These are phyloP conservation scores for Mycena sanguinolenta DNA, from an alignment of 768 basidiomycete species.

Conservation along the genomic window DNA sequence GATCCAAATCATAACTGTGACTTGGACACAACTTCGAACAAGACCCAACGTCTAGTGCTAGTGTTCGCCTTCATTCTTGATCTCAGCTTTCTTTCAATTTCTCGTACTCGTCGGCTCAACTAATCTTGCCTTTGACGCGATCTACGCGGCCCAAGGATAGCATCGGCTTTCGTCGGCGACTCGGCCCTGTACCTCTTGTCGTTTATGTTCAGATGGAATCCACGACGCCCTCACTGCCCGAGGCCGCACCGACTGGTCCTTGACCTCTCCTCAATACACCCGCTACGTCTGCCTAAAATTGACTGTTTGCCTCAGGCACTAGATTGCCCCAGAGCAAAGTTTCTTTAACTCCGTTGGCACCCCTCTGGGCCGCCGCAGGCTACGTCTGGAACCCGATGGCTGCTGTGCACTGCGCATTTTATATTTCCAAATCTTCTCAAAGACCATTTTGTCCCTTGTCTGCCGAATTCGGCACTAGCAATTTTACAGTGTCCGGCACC, in stretches of 20 bases:
- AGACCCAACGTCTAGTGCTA: no score
- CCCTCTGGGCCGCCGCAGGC: background rate
- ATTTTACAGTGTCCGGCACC: background rate
- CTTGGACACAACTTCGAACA: no score
- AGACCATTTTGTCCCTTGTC: background rate
- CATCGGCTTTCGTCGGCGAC: background rate
- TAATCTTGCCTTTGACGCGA: constrained; percentile 1
- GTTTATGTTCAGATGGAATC: constrained; percentile 1
- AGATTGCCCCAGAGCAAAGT: no score
- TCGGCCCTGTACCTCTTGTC: no score
- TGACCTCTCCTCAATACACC: no score
- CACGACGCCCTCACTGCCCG: constrained; percentile 1
- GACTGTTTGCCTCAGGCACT: no score
- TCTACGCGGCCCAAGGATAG: constrained; percentile 6
- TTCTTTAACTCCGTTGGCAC: background rate
- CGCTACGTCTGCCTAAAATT: no score
- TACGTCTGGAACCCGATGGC: background rate
- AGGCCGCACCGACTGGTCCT: background rate
- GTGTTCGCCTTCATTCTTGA: background rate
- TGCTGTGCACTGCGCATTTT: constrained; percentile 21
- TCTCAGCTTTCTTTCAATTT: background rate
- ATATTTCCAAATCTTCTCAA: no score
- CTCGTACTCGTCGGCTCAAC: constrained; percentile 4
- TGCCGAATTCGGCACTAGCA: background rate
- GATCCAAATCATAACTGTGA: background rate